Conservation (phyloP, 306 rosid species). For the Acacia confusa region DNA sequence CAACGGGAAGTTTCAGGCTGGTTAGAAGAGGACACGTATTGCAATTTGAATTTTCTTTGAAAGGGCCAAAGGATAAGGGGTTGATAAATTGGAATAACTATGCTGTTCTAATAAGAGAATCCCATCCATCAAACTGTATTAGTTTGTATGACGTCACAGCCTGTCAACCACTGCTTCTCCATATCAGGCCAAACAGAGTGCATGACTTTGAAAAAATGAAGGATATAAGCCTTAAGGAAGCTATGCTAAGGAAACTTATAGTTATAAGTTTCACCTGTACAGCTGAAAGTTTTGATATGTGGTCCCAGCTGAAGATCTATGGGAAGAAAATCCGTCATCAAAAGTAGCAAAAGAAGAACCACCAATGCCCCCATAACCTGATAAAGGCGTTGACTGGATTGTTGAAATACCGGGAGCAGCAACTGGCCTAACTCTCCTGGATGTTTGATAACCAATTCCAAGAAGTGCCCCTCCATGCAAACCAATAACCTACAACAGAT, state of each 20-base stretch:
- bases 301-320: constrained; percentile 75
- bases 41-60: background rate
- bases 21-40: too few relatives aligned
- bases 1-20: constrained; percentile 8
- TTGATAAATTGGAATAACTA: constrained; percentile 7
- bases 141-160: background rate
- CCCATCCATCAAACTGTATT: constrained; percentile 1
- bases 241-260: constrained; percentile 5
- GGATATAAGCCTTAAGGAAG: background rate
- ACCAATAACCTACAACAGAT: constrained; percentile 72
- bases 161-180: background rate
- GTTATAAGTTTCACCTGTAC: constrained; percentile 70
- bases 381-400: constrained; percentile 93
- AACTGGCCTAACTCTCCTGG: constrained; percentile 85
- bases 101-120: background rate
- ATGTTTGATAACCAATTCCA: constrained; percentile 92
- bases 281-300: constrained; percentile 75
- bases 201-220: background rate
- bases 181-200: background rate
- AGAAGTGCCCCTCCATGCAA: constrained; percentile 99
- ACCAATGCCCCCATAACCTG: constrained; percentile 87
- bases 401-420: constrained; percentile 95
- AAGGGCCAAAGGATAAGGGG: background rate
- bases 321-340: constrained; percentile 80
- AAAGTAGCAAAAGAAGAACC: constrained; percentile 84